Percentiles rank a stretch among this genome's conserved stretches.
Conservation (phyloP, 495 filamentous ascomycete species). For the Aspergillus hancockii region DNA sequence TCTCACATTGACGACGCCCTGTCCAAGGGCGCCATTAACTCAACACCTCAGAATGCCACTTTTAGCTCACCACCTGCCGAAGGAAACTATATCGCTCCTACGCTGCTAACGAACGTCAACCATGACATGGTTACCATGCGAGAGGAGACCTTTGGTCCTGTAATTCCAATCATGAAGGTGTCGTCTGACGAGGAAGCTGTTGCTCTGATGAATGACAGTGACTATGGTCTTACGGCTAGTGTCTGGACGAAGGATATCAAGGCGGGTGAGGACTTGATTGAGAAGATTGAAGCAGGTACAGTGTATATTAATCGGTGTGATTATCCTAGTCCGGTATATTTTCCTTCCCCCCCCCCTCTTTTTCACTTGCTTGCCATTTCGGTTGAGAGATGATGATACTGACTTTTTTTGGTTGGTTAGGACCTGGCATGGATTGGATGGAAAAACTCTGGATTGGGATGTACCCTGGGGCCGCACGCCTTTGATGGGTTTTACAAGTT, state of each 20-base stretch:
- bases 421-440: conserved; percentile 98
- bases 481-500: conserved; percentile 95
- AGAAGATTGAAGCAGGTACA: conserved; percentile 87
- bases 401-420: too few relatives aligned
- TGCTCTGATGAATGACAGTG: conserved; percentile 87
- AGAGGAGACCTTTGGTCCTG: conserved; percentile 94
- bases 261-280: conserved; percentile 73
- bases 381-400: conserved; percentile 12
- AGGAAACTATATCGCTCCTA: conserved; percentile 86
- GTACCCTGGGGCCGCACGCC: conserved; percentile 83
- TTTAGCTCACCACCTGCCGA: conserved; percentile 67
- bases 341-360: neutral
- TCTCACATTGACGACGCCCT: conserved; percentile 83
- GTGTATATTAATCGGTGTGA: conserved; percentile 96
- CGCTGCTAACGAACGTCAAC: conserved; percentile 76
- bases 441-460: conserved; percentile 93
- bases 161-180: conserved; percentile 94
- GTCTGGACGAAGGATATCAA: conserved; percentile 93
- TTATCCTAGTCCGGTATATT: conserved; percentile 84
- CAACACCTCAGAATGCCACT: conserved; percentile 77
- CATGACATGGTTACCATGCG: conserved; percentile 90
- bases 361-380: neutral
- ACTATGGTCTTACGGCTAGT: conserved; percentile 93
- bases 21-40: conserved; percentile 76
- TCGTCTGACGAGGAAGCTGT: conserved; percentile 80